Percentiles rank a stretch among this genome's conserved stretches.
Evolutionary conservation across 2,329 filamentous ascomycete genomes (phyloP).

Genomic region (Calonectria ilicicola): DNA sequence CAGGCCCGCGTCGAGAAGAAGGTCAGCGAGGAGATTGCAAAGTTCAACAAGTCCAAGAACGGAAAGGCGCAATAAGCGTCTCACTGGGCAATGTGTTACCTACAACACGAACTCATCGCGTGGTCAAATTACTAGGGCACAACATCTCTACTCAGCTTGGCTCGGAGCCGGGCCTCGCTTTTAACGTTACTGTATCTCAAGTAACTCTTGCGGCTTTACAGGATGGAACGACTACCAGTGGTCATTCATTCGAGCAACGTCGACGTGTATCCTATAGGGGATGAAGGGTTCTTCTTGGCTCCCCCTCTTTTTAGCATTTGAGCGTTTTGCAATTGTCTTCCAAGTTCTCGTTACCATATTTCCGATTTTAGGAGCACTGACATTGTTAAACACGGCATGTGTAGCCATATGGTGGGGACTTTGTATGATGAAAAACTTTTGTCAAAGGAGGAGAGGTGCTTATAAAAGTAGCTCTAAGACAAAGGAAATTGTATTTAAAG

Average conservation of each 20-base stretch:
- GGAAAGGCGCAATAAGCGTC: slow-evolving; percentile 62
- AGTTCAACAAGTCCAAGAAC: slow-evolving; percentile 72
- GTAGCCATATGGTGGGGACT: slow-evolving; percentile 21
- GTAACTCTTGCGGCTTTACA: background rate
- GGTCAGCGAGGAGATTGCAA: slow-evolving; percentile 81
- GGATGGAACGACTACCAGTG: background rate
- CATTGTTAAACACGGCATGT: slow-evolving; percentile 29
- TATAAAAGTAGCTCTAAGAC: slow-evolving; percentile 17
- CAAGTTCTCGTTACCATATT: slow-evolving; percentile 30
- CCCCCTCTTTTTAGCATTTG: slow-evolving; percentile 24
- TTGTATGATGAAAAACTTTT: slow-evolving; percentile 23
- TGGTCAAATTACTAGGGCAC: slow-evolving; percentile 3
- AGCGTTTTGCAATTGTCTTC: slow-evolving; percentile 29
- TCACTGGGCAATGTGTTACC: background rate
- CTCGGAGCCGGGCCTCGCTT: background rate
- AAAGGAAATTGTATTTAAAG: slow-evolving; percentile 5
- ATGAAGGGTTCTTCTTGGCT: background rate
- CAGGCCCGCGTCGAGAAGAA: slow-evolving; percentile 83
- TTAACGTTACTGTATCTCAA: background rate
- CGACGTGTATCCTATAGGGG: background rate
- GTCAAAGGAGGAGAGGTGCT: slow-evolving; percentile 19
- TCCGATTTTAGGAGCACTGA: slow-evolving; percentile 20
- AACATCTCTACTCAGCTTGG: background rate
- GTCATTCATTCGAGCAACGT: background rate
- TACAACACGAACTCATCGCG: slow-evolving; percentile 5